phyloP scores from a whole-genome alignment of 169 alveolate species.

The Babesia ovis region DNA sequence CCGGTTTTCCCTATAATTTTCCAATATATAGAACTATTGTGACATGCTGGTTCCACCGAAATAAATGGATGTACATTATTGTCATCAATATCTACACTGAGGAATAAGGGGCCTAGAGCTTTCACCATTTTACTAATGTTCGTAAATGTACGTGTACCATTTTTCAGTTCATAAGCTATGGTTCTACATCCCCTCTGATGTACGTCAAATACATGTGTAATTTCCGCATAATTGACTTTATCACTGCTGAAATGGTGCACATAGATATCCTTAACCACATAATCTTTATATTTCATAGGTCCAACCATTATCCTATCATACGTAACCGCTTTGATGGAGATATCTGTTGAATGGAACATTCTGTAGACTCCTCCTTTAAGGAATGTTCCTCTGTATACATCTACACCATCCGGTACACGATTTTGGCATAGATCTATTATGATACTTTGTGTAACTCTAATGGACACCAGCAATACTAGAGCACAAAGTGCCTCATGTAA shows the following conservation, averaged over 20 bases:
- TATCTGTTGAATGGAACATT: not conserved
- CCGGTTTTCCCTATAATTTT: too few species aligned
- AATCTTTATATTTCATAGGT: not conserved
- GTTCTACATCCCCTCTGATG: not conserved
- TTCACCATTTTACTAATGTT: not conserved
- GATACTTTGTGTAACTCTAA: too few species aligned
- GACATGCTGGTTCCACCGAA: too few species aligned
- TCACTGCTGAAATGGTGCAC: not conserved
- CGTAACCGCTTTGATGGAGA: not conserved
- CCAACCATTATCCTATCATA: not conserved
- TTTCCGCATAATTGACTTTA: not conserved
- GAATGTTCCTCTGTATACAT: not conserved
- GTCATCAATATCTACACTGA: not conserved
- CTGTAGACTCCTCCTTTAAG: not conserved
- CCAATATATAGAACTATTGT: too few species aligned
- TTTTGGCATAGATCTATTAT: too few species aligned
- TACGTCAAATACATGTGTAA: not conserved
- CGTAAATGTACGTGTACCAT: not conserved
- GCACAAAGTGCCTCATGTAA: too few species aligned
- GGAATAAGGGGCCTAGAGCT: not conserved
- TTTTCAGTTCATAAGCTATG: not conserved
- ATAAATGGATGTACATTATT: not conserved
- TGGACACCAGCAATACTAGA: too few species aligned
- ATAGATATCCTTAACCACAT: not conserved
- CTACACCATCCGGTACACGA: not conserved